phyloP scores from a whole-genome alignment of 768 basidiomycete genomes.

The Asterophora parasitica region DNA sequence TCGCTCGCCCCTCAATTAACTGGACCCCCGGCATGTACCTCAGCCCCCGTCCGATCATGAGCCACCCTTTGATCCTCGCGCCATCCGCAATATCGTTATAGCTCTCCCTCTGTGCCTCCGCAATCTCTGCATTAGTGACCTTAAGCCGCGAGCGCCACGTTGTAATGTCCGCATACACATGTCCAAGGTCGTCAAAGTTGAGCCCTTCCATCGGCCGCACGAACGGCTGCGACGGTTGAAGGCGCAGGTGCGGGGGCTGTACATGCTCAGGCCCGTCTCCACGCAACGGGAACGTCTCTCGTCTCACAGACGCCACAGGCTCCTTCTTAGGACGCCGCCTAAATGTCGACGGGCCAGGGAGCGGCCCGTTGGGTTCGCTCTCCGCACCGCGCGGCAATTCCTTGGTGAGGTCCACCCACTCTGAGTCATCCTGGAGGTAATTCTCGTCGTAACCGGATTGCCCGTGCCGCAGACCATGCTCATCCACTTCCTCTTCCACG shows the following conservation, averaged over 20 bases:
- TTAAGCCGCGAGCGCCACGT: slow-evolving; percentile 67
- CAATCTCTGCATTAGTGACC: slow-evolving; percentile 67
- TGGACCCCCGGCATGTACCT: slow-evolving; percentile 57
- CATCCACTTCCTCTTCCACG: slow-evolving; percentile 33
- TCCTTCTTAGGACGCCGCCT: slow-evolving; percentile 32
- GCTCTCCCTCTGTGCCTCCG: slow-evolving; percentile 57
- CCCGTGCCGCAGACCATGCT: slow-evolving; percentile 26
- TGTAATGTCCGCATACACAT: slow-evolving; percentile 66
- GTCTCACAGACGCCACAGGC: slow-evolving; percentile 30
- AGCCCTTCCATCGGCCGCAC: slow-evolving; percentile 72
- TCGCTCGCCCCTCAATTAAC: slow-evolving; percentile 74
- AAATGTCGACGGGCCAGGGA: slow-evolving; percentile 33
- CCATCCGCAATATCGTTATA: slow-evolving; percentile 75
- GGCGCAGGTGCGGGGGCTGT: slow-evolving; percentile 60
- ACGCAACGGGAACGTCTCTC: slow-evolving; percentile 66
- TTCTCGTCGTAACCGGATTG: slow-evolving; percentile 17
- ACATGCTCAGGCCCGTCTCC: slow-evolving; percentile 31
- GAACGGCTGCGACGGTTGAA: slow-evolving; percentile 66
- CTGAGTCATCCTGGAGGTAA: slow-evolving; percentile 32
- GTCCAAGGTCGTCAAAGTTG: slow-evolving; percentile 59
- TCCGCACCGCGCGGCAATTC: slow-evolving; percentile 38
- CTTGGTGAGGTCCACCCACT: slow-evolving; percentile 57
- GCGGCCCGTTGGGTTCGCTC: slow-evolving; percentile 33
- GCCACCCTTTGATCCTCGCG: slow-evolving; percentile 66
- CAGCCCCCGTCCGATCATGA: slow-evolving; percentile 69